Conservation (phyloP, 768 basidiomycete species). For the Plicaturopsis crispa region DNA sequence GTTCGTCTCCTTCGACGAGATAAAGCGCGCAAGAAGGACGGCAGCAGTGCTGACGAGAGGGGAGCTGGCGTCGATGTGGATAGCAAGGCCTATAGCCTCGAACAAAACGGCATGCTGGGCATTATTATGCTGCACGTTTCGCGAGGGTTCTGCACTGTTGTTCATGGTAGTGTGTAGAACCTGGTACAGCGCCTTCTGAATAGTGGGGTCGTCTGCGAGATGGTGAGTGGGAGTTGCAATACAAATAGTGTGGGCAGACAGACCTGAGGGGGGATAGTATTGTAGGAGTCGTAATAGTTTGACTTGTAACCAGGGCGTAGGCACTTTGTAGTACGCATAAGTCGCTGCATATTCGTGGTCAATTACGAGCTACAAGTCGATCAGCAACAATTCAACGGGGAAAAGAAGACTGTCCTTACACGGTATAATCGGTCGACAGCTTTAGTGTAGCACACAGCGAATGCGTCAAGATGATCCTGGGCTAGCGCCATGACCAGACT, state of each 20-base stretch:
- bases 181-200: conserved; percentile 68
- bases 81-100: conserved; percentile 94
- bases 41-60: conserved; percentile 84
- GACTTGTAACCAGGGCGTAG: conserved; percentile 96
- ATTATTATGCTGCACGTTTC: conserved; percentile 98
- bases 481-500: conserved; percentile 91
- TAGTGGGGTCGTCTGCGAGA: conserved; percentile 62
- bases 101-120: conserved; percentile 98
- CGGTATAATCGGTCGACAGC: conserved; percentile 85
- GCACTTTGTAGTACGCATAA: conserved; percentile 97
- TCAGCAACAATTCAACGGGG: conserved; percentile 2
- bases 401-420: conserved; percentile 34
- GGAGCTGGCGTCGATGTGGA: conserved; percentile 90
- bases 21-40: conserved; percentile 88
- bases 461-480: conserved; percentile 89
- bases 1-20: conserved; percentile 97
- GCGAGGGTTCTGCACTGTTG: conserved; percentile 81
- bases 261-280: conserved; percentile 93
- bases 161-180: conserved; percentile 89
- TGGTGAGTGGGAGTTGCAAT: conserved; percentile 2
- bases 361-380: conserved; percentile 64
- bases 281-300: conserved; percentile 89
- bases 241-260: conserved; percentile 14
- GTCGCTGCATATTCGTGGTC: conserved; percentile 83
- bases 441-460: conserved; percentile 87